Percentiles rank a stretch among this genome's conserved stretches.
Conservation (phyloP, 2,329 filamentous ascomycete species). For the Talaromyces sp. region DNA sequence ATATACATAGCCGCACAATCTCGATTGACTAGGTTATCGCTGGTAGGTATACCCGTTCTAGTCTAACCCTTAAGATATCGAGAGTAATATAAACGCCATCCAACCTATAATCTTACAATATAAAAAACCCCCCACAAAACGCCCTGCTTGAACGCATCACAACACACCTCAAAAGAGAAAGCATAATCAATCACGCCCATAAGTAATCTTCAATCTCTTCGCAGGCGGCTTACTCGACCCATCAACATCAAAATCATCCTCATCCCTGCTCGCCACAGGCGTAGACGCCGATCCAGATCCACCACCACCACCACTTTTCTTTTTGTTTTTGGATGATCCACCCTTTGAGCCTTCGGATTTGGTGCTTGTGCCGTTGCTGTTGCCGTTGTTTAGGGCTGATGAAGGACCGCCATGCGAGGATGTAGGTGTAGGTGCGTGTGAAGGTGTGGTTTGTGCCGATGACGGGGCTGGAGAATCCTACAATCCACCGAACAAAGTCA, state of each 20-base stretch:
- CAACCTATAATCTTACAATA: background rate
- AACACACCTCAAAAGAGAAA: background rate
- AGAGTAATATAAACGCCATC: background rate
- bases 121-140: background rate
- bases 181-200: constrained; percentile 40
- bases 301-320: constrained; percentile 32
- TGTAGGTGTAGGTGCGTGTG: constrained; percentile 47
- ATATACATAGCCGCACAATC: background rate
- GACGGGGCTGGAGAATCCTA: constrained; percentile 46
- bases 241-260: constrained; percentile 36
- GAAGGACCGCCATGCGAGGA: constrained; percentile 36
- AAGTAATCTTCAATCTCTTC: constrained; percentile 49
- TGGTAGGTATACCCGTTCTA: background rate
- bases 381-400: constrained; percentile 27
- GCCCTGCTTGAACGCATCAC: constrained; percentile 18
- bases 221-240: constrained; percentile 37
- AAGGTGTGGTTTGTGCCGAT: constrained; percentile 48
- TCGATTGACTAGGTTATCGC: background rate
- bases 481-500: background rate
- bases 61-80: background rate
- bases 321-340: constrained; percentile 43
- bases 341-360: constrained; percentile 23
- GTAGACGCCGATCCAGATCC: constrained; percentile 20
- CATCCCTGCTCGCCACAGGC: constrained; percentile 27
- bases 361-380: constrained; percentile 22